A percentile compares a stretch with the other conserved stretches of the same genome.
phyloP scores from a whole-genome alignment of 352 stramenopile genomes.

The Phytophthora podocarpi region DNA sequence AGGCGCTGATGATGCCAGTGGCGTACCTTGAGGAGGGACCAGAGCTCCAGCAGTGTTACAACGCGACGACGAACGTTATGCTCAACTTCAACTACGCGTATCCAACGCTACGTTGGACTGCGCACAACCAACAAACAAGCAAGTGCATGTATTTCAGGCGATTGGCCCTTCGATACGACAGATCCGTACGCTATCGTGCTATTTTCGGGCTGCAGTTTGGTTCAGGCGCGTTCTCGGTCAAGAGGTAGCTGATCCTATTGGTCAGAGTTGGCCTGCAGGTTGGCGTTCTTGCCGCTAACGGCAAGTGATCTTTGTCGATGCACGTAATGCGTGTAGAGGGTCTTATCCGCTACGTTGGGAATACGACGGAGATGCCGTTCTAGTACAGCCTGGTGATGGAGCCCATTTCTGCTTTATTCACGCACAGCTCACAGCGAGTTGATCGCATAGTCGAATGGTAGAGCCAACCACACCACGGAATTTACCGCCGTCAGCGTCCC shows the following conservation, averaged over 20 bases:
- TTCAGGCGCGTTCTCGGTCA: slow-evolving; percentile 3
- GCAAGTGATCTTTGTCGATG: slow-evolving; percentile 6
- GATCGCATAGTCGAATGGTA: no score
- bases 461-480: slow-evolving; percentile 5
- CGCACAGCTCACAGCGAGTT: neutral
- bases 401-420: slow-evolving; percentile 13
- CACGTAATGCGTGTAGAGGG: no score
- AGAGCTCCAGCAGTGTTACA: neutral
- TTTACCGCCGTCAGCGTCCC: neutral
- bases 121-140: neutral
- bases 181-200: no score
- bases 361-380: neutral
- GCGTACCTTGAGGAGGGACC: neutral
- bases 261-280: neutral
- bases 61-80: slow-evolving; percentile 20
- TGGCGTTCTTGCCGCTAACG: slow-evolving; percentile 1
- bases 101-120: neutral
- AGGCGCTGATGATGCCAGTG: neutral
- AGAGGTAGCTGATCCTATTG: neutral
- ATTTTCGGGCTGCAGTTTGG: no score
- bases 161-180: neutral
- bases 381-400: neutral
- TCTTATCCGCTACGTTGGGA: slow-evolving; percentile 26
- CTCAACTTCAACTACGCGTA: slow-evolving; percentile 22
- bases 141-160: no score